Conservation (phyloP, 1,139 yeast genomes). For the Suhomyces guaymorum region DNA sequence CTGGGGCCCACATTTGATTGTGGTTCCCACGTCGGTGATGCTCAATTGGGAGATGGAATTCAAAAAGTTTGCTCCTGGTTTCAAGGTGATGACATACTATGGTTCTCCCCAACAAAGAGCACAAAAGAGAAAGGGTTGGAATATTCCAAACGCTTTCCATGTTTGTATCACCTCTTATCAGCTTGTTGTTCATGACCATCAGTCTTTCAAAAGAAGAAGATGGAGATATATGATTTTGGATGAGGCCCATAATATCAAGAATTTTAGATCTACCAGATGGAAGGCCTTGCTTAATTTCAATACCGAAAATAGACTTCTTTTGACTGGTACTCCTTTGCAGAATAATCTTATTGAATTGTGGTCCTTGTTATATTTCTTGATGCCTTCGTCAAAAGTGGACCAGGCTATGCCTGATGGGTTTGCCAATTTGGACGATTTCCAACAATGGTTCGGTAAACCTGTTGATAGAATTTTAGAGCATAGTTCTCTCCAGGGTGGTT, state of each 20-base stretch:
- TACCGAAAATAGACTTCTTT: slow-evolving; percentile 78
- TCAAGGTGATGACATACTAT: slow-evolving; percentile 91
- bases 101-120: slow-evolving; percentile 98
- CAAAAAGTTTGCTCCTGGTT: slow-evolving; percentile 97
- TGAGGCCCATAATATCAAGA: slow-evolving; percentile 97
- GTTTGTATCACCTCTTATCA: slow-evolving; percentile 97
- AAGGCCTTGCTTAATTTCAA: slow-evolving; percentile 91
- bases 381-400: slow-evolving; percentile 82
- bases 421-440: slow-evolving; percentile 93
- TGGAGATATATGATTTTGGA: slow-evolving; percentile 98
- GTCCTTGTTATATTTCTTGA: slow-evolving; percentile 88
- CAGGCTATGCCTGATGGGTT: slow-evolving; percentile 90
- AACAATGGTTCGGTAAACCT: slow-evolving; percentile 97
- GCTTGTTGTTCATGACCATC: slow-evolving; percentile 93
- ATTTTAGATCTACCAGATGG: slow-evolving; percentile 96
- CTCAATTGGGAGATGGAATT: slow-evolving; percentile 99
- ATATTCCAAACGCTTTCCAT: slow-evolving; percentile 92
- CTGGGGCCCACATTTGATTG: slow-evolving; percentile 98
- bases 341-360: slow-evolving; percentile 90
- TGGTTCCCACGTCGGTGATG: slow-evolving; percentile 98
- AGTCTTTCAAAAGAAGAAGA: slow-evolving; percentile 83
- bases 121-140: slow-evolving; percentile 96
- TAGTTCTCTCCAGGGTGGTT: slow-evolving; percentile 46
- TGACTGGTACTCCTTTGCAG: slow-evolving; percentile 96
- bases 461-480: slow-evolving; percentile 87